A percentile compares a stretch with the other conserved stretches of the same genome.
Conservation (phyloP, 345 rosid species). For the Lumnitzera littorea region DNA sequence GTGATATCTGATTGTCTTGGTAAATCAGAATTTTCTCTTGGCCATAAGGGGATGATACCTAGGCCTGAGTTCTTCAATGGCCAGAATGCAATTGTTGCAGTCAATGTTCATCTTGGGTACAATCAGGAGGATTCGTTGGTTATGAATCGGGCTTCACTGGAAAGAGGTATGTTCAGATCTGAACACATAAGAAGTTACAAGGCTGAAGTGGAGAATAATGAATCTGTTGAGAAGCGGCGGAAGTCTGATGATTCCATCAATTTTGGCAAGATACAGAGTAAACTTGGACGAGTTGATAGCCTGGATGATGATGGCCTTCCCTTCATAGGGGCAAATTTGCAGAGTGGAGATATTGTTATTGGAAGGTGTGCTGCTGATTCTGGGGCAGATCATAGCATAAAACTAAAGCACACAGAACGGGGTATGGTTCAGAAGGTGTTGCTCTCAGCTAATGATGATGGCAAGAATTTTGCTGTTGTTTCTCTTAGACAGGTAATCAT, state of each 20-base stretch:
- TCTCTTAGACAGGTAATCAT: slow-evolving; percentile 70
- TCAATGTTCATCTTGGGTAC: slow-evolving; percentile 85
- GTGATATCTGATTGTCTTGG: slow-evolving; percentile 66
- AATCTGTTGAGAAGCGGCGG: slow-evolving; percentile 44
- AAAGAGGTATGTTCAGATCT: slow-evolving; percentile 87
- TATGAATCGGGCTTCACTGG: slow-evolving; percentile 84
- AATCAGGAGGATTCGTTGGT: slow-evolving; percentile 93
- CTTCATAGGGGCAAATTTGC: slow-evolving; percentile 68
- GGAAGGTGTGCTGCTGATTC: slow-evolving; percentile 80
- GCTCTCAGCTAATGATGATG: slow-evolving; percentile 92
- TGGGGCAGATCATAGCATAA: slow-evolving; percentile 73
- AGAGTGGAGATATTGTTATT: slow-evolving; percentile 79
- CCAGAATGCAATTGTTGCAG: slow-evolving; percentile 92
- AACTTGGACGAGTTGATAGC: slow-evolving; percentile 71
- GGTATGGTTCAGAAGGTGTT: slow-evolving; percentile 91
- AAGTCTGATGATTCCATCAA: slow-evolving; percentile 49
- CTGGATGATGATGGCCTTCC: slow-evolving; percentile 93
- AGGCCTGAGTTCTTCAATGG: slow-evolving; percentile 70
- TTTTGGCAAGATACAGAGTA: slow-evolving; percentile 68
- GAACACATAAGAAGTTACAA: slow-evolving; percentile 87
- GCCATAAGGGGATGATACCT: slow-evolving; percentile 27
- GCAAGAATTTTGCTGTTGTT: slow-evolving; percentile 78
- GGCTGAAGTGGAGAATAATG: slow-evolving; percentile 80
- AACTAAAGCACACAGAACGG: slow-evolving; percentile 83
- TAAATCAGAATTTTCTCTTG: slow-evolving; percentile 30